Evolutionary conservation across 768 basidiomycete genomes (phyloP).

Genomic region (Chiua virens): DNA sequence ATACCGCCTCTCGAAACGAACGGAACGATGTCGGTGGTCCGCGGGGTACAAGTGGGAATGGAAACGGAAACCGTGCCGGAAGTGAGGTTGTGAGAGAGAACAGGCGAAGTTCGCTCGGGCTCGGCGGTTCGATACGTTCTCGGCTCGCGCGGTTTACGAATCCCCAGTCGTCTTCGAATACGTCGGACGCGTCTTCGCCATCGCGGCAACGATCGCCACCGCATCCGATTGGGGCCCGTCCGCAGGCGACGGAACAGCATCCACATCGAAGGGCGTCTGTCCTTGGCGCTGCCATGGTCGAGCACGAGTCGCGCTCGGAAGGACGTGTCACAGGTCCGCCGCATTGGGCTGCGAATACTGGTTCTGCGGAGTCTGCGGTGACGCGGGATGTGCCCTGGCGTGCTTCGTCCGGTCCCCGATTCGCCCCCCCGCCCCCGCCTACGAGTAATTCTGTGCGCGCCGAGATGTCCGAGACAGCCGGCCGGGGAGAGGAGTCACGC

Average conservation of each 20-base stretch:
- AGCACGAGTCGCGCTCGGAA: constrained; percentile 13
- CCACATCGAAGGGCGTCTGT: constrained; percentile 5
- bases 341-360: constrained; percentile 10
- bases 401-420: constrained; percentile 17
- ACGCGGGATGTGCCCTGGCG: constrained; percentile 26
- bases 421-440: neutral
- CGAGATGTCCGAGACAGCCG: constrained; percentile 3
- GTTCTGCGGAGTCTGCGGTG: constrained; percentile 1
- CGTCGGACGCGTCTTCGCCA: constrained; percentile 2
- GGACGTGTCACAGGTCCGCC: neutral
- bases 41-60: constrained; percentile 2
- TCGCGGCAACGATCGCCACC: constrained; percentile 24
- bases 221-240: constrained; percentile 26
- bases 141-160: constrained; percentile 25
- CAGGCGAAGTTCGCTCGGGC: constrained; percentile 17
- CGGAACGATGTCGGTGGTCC: constrained; percentile 5
- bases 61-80: constrained; percentile 10
- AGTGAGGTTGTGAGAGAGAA: constrained; percentile 11
- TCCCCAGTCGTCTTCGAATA: constrained; percentile 14
- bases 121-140: constrained; percentile 28
- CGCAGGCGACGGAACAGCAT: constrained; percentile 17
- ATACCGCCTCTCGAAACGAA: constrained; percentile 8
- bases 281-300: constrained; percentile 5
- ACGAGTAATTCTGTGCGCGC: neutral
- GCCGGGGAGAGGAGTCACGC: constrained; percentile 19